Evolutionary conservation across 148 eudicot species (phyloP).

Genomic region (Salicornia ramosissima): DNA sequence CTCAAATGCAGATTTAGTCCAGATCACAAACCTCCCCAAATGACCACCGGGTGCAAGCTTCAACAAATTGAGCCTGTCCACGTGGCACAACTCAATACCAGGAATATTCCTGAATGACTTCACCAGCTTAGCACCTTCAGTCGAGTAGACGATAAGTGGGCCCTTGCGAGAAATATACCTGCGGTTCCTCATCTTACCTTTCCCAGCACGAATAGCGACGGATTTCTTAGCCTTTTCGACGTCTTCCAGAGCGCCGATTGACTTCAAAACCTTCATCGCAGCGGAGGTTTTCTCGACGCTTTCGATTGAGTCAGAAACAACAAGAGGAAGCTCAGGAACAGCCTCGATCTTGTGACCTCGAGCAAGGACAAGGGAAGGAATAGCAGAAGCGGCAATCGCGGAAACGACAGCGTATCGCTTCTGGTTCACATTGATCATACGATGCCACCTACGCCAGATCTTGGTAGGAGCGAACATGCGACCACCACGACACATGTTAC

Average conservation of each 20-base stretch:
- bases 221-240: slow-evolving; percentile 79
- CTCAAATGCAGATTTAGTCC: slow-evolving; percentile 85
- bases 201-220: slow-evolving; percentile 57
- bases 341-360: slow-evolving; percentile 57
- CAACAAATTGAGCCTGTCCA: slow-evolving; percentile 61
- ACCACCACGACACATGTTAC: slow-evolving; percentile 74
- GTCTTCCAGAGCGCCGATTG: slow-evolving; percentile 56
- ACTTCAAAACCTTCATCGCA: slow-evolving; percentile 54
- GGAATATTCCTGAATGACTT: slow-evolving; percentile 78
- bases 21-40: slow-evolving; percentile 70
- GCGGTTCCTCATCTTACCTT: slow-evolving; percentile 81
- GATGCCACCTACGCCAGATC: slow-evolving; percentile 36
- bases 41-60: slow-evolving; percentile 93
- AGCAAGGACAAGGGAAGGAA: slow-evolving; percentile 48
- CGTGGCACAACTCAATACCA: slow-evolving; percentile 69
- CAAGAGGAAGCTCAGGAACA: slow-evolving; percentile 60
- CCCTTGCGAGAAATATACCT: slow-evolving; percentile 67
- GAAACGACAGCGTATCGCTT: slow-evolving; percentile 38
- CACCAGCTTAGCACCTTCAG: slow-evolving; percentile 67
- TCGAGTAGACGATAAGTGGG: slow-evolving; percentile 64
- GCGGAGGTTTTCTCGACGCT: slow-evolving; percentile 56
- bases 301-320: slow-evolving; percentile 51
- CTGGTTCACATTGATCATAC: slow-evolving; percentile 28
- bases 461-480: slow-evolving; percentile 47
- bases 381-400: slow-evolving; percentile 32